Conservation (phyloP, 441 rosid species). For the Syzygium syzygioides region DNA sequence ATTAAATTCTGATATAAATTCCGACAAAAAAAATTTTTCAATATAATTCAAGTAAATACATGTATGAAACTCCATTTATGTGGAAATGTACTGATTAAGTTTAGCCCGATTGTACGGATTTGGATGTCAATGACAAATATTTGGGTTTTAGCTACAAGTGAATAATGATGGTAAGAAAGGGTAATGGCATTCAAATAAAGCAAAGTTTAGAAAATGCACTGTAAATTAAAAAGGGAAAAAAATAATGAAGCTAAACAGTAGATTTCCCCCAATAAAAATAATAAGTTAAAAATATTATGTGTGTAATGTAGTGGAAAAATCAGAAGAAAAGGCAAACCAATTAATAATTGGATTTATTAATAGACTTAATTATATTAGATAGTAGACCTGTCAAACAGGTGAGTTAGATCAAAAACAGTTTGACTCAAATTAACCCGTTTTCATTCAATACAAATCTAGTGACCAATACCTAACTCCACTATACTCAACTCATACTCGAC, state of each 20-base stretch:
- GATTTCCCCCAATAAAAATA: background rate
- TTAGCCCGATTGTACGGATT: background rate
- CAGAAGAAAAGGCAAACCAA: background rate
- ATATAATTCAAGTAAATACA: background rate
- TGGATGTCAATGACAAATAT: background rate
- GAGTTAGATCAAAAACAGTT: too few species aligned
- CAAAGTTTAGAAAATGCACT: background rate
- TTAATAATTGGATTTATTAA: background rate
- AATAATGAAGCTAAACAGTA: background rate
- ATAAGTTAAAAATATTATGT: background rate
- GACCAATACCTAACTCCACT: too few species aligned
- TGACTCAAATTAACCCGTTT: too few species aligned
- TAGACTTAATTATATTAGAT: background rate
- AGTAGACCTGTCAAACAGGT: too few species aligned
- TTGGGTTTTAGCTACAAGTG: background rate
- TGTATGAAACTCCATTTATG: background rate
- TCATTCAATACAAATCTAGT: too few species aligned
- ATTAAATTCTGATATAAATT: background rate
- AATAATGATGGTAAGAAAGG: background rate
- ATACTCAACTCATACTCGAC: too few species aligned
- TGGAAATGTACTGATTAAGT: background rate
- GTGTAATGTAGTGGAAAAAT: background rate
- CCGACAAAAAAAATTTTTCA: too few species aligned
- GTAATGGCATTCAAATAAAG: background rate
- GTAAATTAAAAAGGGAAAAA: background rate